Evolutionary conservation across 2,329 filamentous ascomycete genomes (phyloP), one percentile per base, ranked within the genome.

Genomic region (Apiospora koreana): DNA sequence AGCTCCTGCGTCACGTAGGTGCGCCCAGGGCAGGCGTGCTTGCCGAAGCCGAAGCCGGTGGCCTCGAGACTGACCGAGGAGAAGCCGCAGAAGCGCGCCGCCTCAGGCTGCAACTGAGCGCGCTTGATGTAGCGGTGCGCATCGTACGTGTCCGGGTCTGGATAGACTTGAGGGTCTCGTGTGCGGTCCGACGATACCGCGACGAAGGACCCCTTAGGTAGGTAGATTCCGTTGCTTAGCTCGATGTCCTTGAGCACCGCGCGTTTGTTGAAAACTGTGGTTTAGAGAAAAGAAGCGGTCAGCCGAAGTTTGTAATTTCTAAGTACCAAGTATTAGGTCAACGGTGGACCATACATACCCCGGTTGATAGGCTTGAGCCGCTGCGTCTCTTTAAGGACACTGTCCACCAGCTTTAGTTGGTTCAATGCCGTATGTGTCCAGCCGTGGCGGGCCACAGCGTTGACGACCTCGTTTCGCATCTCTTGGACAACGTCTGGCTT

Each of bases 1-100:
- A 82, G 76, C 73, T 81, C 78, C 69, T 80, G 78, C 21, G 75
- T 76, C 1, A 80, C 81, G 74, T 82, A 82, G 72, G 81, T 82
- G 6, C 81, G 73, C 0, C 81, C 81, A 0, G 81, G 81, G 70
- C 81, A 83, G 1, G 81, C 78, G 69, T 81, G 79, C 28, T 73
- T 73, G 7, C 82, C 81, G 69, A 82, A 76, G 1, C 82, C 81
- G 68, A 82, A 83, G 12, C 72, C 74, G 12, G 80, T 66, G 10
- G 73, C 73, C 12, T 80, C 75, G 2, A 75, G 70, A 4, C 71
- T 75, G 3, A 77, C 75, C 77, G 2, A 79, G 79, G 31, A 78
- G 80, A 65, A 80, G 78, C 23, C 75, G 72, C 2, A 74, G 58
- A 68, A 31, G 18, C 38, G 46, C 7, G 46, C 46, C 46, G 46